Evolutionary conservation across 257 asterid species (phyloP).

Genomic region (Solanum chmielewskii): DNA sequence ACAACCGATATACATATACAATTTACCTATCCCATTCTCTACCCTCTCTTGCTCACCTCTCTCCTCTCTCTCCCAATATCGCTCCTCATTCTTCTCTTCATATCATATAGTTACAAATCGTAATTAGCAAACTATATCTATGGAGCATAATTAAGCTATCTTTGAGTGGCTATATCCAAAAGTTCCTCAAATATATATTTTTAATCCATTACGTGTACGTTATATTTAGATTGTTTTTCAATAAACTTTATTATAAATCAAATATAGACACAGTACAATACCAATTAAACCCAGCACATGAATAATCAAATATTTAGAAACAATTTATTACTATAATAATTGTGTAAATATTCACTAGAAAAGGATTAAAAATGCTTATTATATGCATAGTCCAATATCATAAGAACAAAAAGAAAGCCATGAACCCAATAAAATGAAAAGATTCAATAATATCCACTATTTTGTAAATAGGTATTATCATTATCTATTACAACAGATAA

Average conservation of each 20-base stretch:
- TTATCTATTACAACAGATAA: not conserved
- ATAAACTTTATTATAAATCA: not conserved
- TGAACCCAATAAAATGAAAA: not conserved
- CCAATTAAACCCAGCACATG: not conserved
- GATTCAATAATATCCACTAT: not conserved
- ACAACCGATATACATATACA: too few species aligned
- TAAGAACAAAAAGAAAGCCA: not conserved
- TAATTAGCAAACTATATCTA: too few species aligned
- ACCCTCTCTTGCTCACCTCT: too few species aligned
- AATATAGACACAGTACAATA: not conserved
- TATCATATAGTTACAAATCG: too few species aligned
- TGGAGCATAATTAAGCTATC: too few species aligned
- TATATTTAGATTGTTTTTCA: not conserved
- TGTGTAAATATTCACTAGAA: not conserved
- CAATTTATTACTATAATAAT: not conserved
- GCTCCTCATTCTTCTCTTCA: too few species aligned
- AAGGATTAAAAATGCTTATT: not conserved
- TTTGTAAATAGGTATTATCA: not conserved
- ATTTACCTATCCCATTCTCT: too few species aligned
- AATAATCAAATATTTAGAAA: not conserved
- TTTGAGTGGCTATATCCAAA: too few species aligned
- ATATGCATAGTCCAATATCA: not conserved
- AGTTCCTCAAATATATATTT: not conserved
- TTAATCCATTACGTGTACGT: not conserved
- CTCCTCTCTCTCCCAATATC: too few species aligned